Base-by-base conservation (phyloP, 176 grass and related monocot genomes). In the Rhipidocladum racemiflorum region DNA sequence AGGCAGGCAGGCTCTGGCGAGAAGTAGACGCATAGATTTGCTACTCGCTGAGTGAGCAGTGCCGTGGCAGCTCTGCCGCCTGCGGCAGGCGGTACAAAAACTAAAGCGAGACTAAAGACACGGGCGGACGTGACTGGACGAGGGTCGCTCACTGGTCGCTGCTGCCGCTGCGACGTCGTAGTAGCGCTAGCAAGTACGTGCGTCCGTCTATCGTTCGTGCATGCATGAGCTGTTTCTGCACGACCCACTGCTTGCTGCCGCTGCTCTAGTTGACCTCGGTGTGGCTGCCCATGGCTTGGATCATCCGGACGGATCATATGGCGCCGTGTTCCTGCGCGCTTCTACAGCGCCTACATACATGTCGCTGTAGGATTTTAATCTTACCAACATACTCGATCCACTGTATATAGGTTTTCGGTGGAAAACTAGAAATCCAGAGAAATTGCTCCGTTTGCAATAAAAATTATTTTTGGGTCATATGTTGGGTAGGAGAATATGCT, bases 111-210 rank as follows among this genome's bases (percentile, higher is more conserved):
- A 53, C 46, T 76, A 77, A 85, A 85, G 83, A 77, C 75, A 84
- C 61, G 61, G 25, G 60, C 24, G 63, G 87, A 89, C 77, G 71
- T 89, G 83, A 89, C 82, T 18, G 11, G 44, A 85, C 87, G 50
- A 16, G 28, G 18, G 66, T 36, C 46, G 77, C 29, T n/a, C 11
- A n/a, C 54, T 16, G 24, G 39, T 39, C 42, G 40, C 73, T 2
- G 44, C 36, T 30, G 36, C 36, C 0, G 45, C 70, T 32, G 53
- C 76, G 40, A 34, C 77, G 14, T 42, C 10, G 68, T 46, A 15
- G 40, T 1, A 18, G 13, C 68, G 4, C 23, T 39, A 17, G 53
- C 27, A 16, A 36, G 76, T 49, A 65, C 57, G 62, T 67, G 63
- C 46, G 61, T 15, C 9, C 24, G 17, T 27, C 56, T 29, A 17